Conservation (phyloP, 768 basidiomycete genomes). For the Agaricus subrufescens region DNA sequence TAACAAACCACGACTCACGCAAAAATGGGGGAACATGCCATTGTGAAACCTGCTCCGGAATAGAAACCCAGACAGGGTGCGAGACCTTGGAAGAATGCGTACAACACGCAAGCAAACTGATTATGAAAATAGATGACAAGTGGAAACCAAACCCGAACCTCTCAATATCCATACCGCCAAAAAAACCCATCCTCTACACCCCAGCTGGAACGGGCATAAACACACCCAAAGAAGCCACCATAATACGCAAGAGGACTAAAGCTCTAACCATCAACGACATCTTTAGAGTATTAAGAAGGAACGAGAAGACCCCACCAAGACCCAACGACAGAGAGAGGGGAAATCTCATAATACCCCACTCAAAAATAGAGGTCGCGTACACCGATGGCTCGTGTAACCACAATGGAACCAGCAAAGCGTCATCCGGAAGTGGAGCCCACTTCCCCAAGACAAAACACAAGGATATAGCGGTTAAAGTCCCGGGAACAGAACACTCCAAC, state of each 20-base stretch:
- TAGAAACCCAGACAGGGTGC: constrained; percentile 8
- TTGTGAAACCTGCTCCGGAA: constrained; percentile 2
- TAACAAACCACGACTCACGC: neutral
- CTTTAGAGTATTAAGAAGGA: neutral
- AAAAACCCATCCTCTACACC: neutral
- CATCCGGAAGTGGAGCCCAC: constrained; percentile 4
- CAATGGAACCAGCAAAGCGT: neutral
- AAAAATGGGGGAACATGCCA: neutral
- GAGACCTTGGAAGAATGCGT: constrained; percentile 15
- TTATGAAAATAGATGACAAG: constrained; percentile 14
- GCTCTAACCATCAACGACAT: neutral
- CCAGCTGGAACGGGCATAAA: neutral
- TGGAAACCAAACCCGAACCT: constrained; percentile 14
- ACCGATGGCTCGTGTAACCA: constrained; percentile 11
- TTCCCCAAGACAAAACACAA: neutral
- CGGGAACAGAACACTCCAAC: neutral
- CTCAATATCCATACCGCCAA: too few relatives aligned
- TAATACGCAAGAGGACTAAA: neutral
- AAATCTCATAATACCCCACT: neutral
- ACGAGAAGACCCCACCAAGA: neutral
- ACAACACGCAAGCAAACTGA: constrained; percentile 8
- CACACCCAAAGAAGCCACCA: neutral
- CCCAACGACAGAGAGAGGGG: too few relatives aligned
- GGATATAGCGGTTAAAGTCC: neutral
- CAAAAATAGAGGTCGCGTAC: neutral